Conservation (phyloP, 306 rosid genomes). For the Sicyos baderoa region DNA sequence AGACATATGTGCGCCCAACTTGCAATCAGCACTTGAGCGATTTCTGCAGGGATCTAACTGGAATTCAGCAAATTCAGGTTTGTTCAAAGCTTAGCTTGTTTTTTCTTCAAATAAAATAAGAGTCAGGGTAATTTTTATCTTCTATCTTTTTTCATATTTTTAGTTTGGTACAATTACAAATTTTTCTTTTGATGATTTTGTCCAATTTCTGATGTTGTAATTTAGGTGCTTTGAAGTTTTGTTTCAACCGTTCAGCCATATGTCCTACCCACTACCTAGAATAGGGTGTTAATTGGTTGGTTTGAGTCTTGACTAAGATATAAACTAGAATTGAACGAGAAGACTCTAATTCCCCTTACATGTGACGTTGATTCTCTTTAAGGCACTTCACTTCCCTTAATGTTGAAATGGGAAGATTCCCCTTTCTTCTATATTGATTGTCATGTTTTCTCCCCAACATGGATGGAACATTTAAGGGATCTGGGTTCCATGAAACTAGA, state of each 20-base stretch:
- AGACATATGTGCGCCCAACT: constrained; percentile 85
- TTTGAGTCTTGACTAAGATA: neutral
- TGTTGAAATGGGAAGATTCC: neutral
- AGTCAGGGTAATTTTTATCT: neutral
- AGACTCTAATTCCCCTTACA: neutral
- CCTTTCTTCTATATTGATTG: neutral
- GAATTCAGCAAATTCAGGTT: constrained; percentile 95
- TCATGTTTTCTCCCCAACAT: neutral
- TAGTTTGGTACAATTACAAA: neutral
- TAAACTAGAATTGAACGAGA: neutral
- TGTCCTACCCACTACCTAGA: neutral
- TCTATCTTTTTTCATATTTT: neutral
- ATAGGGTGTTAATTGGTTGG: neutral
- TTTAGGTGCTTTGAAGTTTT: neutral
- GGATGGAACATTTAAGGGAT: neutral
- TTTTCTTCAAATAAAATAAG: constrained; percentile 12
- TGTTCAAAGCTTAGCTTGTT: constrained; percentile 27
- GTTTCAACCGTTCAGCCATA: constrained; percentile 6
- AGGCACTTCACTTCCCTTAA: neutral
- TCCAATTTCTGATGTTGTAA: neutral
- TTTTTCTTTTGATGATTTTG: neutral
- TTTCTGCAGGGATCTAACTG: constrained; percentile 88
- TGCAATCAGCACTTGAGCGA: constrained; percentile 73
- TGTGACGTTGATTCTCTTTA: neutral
- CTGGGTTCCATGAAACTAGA: constrained; percentile 3